These are phyloP conservation scores for Barnettozyma vustinii DNA, from an alignment of 805 yeast genomes.

Conservation along the genomic window DNA sequence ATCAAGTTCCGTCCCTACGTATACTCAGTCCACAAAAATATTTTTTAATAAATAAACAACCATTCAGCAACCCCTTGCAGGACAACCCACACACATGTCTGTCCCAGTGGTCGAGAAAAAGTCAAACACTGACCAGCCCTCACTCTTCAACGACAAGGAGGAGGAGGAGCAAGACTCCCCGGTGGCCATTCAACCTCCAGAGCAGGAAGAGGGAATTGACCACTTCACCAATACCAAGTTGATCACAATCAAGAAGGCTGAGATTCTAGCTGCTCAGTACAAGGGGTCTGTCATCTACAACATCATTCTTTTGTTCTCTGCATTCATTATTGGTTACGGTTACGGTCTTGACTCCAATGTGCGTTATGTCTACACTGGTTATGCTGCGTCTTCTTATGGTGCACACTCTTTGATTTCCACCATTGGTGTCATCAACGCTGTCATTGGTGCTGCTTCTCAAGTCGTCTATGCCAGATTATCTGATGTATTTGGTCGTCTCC, in stretches of 20 bases:
- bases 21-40: too few species aligned
- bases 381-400: slow-evolving; percentile 51
- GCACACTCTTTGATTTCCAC: slow-evolving; percentile 54
- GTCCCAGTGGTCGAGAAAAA: neutral
- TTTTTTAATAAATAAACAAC: too few species aligned
- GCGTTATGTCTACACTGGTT: slow-evolving; percentile 44
- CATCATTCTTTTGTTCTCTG: slow-evolving; percentile 34
- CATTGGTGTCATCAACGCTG: slow-evolving; percentile 50
- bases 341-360: slow-evolving; percentile 50
- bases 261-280: slow-evolving; percentile 44
- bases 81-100: neutral
- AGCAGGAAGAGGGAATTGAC: neutral
- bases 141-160: neutral
- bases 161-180: neutral
- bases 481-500: slow-evolving; percentile 63
- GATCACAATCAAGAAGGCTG: slow-evolving; percentile 45
- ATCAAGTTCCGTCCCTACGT: neutral
- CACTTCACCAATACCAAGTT: slow-evolving; percentile 26
- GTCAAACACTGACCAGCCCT: neutral
- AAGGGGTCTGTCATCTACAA: slow-evolving; percentile 28
- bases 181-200: neutral
- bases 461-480: slow-evolving; percentile 59
- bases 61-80: neutral
- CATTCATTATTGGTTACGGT: slow-evolving; percentile 47
- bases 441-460: slow-evolving; percentile 63